phyloP scores from a whole-genome alignment of 2,329 filamentous ascomycete species.

The Botryosphaeria dothidea region DNA sequence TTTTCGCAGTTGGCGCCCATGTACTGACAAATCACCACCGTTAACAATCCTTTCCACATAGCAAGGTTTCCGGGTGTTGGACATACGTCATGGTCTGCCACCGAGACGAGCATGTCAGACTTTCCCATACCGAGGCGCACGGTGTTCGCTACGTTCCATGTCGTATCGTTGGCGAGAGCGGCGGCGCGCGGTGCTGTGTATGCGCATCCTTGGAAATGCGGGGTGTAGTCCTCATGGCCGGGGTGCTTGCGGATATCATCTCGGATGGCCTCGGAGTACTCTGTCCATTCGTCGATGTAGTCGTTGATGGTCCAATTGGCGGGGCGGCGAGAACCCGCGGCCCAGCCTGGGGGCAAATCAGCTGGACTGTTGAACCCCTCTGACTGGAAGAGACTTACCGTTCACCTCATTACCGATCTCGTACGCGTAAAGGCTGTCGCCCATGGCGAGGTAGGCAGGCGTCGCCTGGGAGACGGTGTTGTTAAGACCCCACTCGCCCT shows the following conservation, averaged over 20 bases:
- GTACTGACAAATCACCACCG: no score
- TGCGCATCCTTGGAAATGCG: not conserved
- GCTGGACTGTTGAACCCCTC: no score
- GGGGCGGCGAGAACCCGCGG: not conserved
- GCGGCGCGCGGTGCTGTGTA: not conserved
- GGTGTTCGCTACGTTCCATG: not conserved
- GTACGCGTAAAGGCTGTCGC: conserved; percentile 22
- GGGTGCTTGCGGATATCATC: not conserved
- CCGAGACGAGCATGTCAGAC: not conserved
- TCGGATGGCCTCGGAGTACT: not conserved
- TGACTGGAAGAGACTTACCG: conserved; percentile 16
- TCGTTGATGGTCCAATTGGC: not conserved
- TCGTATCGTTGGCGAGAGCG: not conserved
- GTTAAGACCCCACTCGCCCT: conserved; percentile 22
- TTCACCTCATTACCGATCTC: conserved; percentile 30
- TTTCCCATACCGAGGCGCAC: not conserved
- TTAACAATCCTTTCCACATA: no score
- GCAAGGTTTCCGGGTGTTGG: no score
- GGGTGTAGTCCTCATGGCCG: not conserved
- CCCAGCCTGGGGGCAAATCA: not conserved
- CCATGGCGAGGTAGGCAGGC: conserved; percentile 19
- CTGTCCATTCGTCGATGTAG: not conserved
- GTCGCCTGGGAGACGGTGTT: conserved; percentile 21
- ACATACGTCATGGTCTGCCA: not conserved
- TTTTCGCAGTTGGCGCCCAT: not conserved